These are phyloP conservation scores for Apiosordaria backusii DNA, from an alignment of 495 filamentous ascomycete species.

Conservation along the genomic window DNA sequence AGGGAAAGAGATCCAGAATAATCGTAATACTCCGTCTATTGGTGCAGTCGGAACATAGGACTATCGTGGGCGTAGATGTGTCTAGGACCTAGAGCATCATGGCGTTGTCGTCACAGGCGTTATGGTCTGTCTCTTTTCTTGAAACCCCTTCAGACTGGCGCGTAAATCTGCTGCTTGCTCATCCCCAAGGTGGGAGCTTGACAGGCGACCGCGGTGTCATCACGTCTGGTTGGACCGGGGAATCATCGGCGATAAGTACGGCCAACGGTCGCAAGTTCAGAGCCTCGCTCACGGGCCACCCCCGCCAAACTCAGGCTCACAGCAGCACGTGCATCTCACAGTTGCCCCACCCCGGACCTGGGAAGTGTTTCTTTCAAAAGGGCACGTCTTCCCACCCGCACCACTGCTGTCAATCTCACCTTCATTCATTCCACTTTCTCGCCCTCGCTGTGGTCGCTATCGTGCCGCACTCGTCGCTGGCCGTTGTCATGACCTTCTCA, in stretches of 20 bases:
- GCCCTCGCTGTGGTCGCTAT: not conserved
- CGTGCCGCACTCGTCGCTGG: not conserved
- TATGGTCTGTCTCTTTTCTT: not conserved
- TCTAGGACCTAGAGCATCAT: not conserved
- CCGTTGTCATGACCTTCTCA: not conserved
- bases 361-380: slow-evolving; percentile 30
- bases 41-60: not conserved
- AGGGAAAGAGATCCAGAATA: not conserved
- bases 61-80: not conserved
- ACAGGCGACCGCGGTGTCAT: not conserved
- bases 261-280: not conserved
- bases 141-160: not conserved
- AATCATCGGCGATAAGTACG: slow-evolving; percentile 8
- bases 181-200: not conserved
- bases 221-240: slow-evolving; percentile 14
- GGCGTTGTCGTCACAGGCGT: not conserved
- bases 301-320: slow-evolving; percentile 2
- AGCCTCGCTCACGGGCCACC: slow-evolving; percentile 8
- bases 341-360: slow-evolving; percentile 19
- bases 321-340: slow-evolving; percentile 8
- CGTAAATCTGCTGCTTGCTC: not conserved
- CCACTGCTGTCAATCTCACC: slow-evolving; percentile 13
- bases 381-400: slow-evolving; percentile 23
- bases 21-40: slow-evolving; percentile 1
- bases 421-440: slow-evolving; percentile 14